Conservation (phyloP, 805 yeast species). For the Wickerhamomyces rabaulensis region DNA sequence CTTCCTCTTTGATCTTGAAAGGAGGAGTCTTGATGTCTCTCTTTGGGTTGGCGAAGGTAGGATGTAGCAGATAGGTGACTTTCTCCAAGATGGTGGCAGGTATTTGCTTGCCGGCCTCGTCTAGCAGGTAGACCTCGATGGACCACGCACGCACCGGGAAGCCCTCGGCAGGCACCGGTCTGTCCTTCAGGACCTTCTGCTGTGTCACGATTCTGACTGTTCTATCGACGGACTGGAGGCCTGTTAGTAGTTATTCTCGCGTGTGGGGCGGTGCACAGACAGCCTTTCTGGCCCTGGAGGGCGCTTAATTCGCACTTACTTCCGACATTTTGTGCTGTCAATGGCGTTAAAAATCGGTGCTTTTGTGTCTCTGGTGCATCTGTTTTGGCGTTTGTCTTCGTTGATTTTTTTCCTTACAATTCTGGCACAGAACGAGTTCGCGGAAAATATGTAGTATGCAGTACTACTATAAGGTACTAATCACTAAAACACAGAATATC, state of each 20-base stretch:
- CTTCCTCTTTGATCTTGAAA: conserved; percentile 83
- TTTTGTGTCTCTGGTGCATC: not conserved
- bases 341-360: not conserved
- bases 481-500: no score
- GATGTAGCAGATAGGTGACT: conserved; percentile 91
- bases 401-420: not conserved
- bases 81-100: conserved; percentile 88
- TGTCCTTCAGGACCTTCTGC: conserved; percentile 76
- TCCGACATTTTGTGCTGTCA: not conserved
- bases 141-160: conserved; percentile 96
- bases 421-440: not conserved
- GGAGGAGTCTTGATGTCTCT: conserved; percentile 80
- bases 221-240: conserved; percentile 52
- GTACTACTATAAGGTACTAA: no score
- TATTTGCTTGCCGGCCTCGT: conserved; percentile 72
- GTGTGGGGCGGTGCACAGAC: not conserved
- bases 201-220: conserved; percentile 82
- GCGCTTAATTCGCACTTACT: not conserved
- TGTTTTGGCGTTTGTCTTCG: not conserved
- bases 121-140: conserved; percentile 68
- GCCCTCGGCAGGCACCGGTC: conserved; percentile 80
- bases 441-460: no score
- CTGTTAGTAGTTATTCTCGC: no score
- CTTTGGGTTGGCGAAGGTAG: conserved; percentile 87
- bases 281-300: no score